Evolutionary conservation across 2,329 filamentous ascomycete species (phyloP).

Genomic region (Neocucurbitaria cava): DNA sequence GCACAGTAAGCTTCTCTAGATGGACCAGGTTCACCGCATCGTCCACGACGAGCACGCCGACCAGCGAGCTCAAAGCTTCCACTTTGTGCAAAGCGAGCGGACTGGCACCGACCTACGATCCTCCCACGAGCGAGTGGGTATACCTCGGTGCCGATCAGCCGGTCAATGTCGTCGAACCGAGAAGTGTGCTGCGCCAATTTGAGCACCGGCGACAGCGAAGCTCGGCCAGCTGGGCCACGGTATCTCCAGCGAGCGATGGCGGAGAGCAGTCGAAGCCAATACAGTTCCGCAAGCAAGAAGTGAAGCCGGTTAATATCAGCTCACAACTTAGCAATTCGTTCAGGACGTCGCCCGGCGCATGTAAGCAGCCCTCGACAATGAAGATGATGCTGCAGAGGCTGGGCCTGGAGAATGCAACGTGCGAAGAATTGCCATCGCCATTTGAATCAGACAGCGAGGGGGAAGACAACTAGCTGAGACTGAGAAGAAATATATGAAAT

Average conservation of each 20-base stretch:
- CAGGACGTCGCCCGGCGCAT: slow-evolving; percentile 6
- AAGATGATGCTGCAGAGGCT: slow-evolving; percentile 8
- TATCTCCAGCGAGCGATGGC: background rate
- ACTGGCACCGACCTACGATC: slow-evolving; percentile 23
- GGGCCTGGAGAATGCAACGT: slow-evolving; percentile 12
- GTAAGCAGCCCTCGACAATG: slow-evolving; percentile 10
- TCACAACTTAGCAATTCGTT: slow-evolving; percentile 28
- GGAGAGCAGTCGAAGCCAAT: slow-evolving; percentile 11
- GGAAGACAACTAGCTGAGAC: slow-evolving; percentile 17
- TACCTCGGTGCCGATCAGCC: slow-evolving; percentile 27
- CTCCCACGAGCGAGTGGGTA: slow-evolving; percentile 25
- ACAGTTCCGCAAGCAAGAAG: slow-evolving; percentile 18
- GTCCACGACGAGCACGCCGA: slow-evolving; percentile 3
- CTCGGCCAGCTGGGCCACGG: background rate
- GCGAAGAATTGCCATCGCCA: slow-evolving; percentile 27
- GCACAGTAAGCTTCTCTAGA: slow-evolving; percentile 22
- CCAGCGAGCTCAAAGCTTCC: slow-evolving; percentile 28
- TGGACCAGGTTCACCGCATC: slow-evolving; percentile 28
- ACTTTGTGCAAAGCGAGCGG: slow-evolving; percentile 24
- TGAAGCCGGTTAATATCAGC: slow-evolving; percentile 22
- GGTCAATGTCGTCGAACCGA: background rate
- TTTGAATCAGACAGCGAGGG: slow-evolving; percentile 29
- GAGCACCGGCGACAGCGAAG: slow-evolving; percentile 12
- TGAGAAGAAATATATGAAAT: too few species aligned
- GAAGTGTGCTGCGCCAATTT: slow-evolving; percentile 1